Base-by-base conservation (phyloP, 2,329 filamentous ascomycete genomes). In the Aureobasidium lini region DNA sequence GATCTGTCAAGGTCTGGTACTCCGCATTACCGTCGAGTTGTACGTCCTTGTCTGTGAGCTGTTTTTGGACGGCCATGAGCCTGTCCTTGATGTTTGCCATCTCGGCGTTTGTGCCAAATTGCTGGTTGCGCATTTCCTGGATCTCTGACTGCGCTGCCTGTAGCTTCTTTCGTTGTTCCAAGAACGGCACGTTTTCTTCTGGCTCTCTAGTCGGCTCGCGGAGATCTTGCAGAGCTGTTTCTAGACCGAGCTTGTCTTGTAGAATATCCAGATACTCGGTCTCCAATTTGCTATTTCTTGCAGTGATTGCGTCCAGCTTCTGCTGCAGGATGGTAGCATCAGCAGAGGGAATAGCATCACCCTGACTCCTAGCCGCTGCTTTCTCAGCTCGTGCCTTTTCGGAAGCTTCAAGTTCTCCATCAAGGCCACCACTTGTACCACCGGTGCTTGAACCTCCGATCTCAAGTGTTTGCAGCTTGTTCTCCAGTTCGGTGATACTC, bases 401-500 rank as follows among this genome's bases (percentile, higher is more conserved):
- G 28, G 71, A 71, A 40, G 69, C 64, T 15, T 63, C 66, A 11
- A 77, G 71, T 62, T 77, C 74, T 44, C 74, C 73, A 59, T 74
- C 75, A 5, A 77, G 66, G 50, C 67, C 74, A 9, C 67, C 70
- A 6, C 62, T 46, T 8, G 64, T 32, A 13, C 29, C 48, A 16
- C 54, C 61, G 2, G 47, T 34, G 15, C 31, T 56, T 11, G 54
- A 58, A 15, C 65, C 68, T 42, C 72, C 72, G 0, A 71, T 65
- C 36, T 75, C 72, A 10, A 75, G 66, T 4, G 78, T 75, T 13
- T 74, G 71, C 44, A 79, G 69, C 52, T 72, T 72, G 31, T 75
- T 71, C 62, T 78, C 75, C 6, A 79, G 71, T 48, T 79, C 77
- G 49, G 74, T 71, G 34, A 77, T 75, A 2, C 71, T 73, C 48